phyloP scores from a whole-genome alignment of 2,329 filamentous ascomycete genomes.

The Calonectria hongkongensis region DNA sequence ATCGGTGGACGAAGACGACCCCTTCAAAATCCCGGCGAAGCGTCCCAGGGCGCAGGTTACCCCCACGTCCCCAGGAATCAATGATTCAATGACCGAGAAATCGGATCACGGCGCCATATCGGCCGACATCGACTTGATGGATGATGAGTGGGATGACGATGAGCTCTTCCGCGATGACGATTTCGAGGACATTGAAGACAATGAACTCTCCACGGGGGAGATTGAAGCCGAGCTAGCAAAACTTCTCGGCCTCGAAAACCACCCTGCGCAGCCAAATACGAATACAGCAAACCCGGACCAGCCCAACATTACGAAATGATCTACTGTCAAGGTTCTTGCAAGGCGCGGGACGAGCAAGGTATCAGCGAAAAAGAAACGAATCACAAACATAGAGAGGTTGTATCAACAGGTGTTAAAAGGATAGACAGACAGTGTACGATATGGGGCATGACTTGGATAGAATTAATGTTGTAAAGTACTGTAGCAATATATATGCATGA shows the following conservation, averaged over 20 bases:
- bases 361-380: neutral
- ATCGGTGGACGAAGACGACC: conserved; percentile 26
- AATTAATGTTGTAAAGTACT: conserved; percentile 23
- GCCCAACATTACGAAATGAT: neutral
- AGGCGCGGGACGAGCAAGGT: no score
- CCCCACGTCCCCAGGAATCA: neutral
- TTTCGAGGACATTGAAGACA: conserved; percentile 38
- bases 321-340: neutral
- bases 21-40: conserved; percentile 20
- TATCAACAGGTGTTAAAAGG: neutral
- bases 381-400: neutral
- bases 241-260: conserved; percentile 12
- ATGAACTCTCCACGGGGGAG: conserved; percentile 33
- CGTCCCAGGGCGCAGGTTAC: neutral
- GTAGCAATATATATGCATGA: conserved; percentile 4
- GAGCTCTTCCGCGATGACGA: conserved; percentile 33
- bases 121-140: conserved; percentile 1
- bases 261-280: neutral
- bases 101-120: no score
- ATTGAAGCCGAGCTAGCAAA: conserved; percentile 32
- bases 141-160: conserved; percentile 34
- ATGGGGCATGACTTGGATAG: neutral
- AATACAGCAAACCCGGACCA: neutral
- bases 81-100: neutral
- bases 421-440: neutral